Base-by-base conservation (phyloP, 371 early-diverging fungal genomes). In the Actinomucor elegans region DNA sequence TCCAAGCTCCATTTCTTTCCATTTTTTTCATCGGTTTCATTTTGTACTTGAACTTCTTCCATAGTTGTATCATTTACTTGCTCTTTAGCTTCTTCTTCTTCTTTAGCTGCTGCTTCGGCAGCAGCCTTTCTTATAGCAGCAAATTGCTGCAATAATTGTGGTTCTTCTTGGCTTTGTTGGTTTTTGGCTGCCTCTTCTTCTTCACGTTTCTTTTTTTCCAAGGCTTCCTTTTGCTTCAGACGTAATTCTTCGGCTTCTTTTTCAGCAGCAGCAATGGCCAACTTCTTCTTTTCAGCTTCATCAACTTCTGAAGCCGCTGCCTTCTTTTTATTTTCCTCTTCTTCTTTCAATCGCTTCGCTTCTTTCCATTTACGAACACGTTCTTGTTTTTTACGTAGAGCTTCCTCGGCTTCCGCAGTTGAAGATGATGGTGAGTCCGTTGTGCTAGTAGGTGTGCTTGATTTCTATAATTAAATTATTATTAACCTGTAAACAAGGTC, bases 291-390 rank as follows among this genome's bases (percentile, higher is more conserved):
- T 40, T 31, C 43, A 17, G 51, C 48, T 24, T 43, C 38, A 12
- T 52, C 45, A 51, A 43, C 48, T 23, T 21, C 59, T 24, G 29
- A 32, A 14, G n/a, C 54, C n/a, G n/a, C n/a, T 11, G 66, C 75
- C 34, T 42, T 61, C 38, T 54, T 52, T 44, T 53, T 55, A 20
- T 27, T 27, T 40, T 50, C 53, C 41, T 60, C 53, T 47, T 58
- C 66, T 20, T 73, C 79, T 17, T 69, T 71, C 18, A 71, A 75
- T 15, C 68, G 67, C 55, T 81, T 76, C 11, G 69, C 75, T 42
- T 88, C 85, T 49, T 81, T 63, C 87, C 90, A 89, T 61, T 85
- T 79, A 64, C 86, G 83, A n/a, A 91, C 73, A 28, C 85, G 70
- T 60, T 90, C 90, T 44, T 82, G 76, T 18, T 90, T 66, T 57